These are phyloP conservation scores for Colletotrichum sp. DNA, from an alignment of 2,329 filamentous ascomycete genomes.

Conservation along the genomic window DNA sequence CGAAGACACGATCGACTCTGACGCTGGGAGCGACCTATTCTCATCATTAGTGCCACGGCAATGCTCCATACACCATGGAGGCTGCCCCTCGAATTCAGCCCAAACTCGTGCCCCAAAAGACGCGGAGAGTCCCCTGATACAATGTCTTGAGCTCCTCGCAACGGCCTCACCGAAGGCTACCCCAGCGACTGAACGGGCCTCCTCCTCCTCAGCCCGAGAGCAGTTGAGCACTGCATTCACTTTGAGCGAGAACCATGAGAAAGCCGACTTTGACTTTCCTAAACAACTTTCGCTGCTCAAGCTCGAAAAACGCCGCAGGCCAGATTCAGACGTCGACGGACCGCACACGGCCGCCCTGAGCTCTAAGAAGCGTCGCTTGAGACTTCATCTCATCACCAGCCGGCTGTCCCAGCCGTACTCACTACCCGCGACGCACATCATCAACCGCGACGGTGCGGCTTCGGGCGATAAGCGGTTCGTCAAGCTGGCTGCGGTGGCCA, in stretches of 20 bases:
- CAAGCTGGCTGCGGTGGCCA: conserved; percentile 44
- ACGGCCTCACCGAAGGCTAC: not conserved
- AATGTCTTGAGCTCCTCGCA: not conserved
- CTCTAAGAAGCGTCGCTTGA: conserved; percentile 72
- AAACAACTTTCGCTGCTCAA: not conserved
- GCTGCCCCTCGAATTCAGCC: not conserved
- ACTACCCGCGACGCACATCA: conserved; percentile 71
- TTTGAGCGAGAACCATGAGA: not conserved
- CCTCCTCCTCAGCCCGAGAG: not conserved
- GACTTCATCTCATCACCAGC: conserved; percentile 69
- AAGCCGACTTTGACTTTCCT: conserved; percentile 1
- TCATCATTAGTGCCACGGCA: not conserved
- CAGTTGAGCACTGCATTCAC: not conserved
- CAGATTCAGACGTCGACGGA: conserved; percentile 63
- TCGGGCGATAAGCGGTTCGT: conserved; percentile 52
- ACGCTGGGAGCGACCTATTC: not conserved
- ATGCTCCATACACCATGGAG: not conserved
- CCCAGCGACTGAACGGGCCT: not conserved
- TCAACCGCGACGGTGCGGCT: conserved; percentile 60
- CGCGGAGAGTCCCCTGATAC: not conserved
- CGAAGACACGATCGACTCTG: not conserved
- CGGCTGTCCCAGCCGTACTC: conserved; percentile 74
- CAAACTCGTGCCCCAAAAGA: not conserved
- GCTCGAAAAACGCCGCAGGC: conserved; percentile 34
- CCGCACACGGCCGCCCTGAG: conserved; percentile 53